phyloP scores from a whole-genome alignment of 495 filamentous ascomycete species.

The Penicillium ochrochloron region DNA sequence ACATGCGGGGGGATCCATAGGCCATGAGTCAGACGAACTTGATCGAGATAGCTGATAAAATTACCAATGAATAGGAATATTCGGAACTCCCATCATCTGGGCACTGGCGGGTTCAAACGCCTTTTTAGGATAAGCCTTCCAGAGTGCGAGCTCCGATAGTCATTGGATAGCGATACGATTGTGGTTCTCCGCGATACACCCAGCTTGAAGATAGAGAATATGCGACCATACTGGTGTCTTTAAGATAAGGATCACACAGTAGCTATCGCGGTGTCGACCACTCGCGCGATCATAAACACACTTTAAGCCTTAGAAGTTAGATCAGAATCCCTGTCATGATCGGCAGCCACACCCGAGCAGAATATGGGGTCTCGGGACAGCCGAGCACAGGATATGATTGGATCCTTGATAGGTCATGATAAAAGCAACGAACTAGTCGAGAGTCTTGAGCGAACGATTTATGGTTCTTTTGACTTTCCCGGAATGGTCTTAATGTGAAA shows the following conservation, averaged over 20 bases:
- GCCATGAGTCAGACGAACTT: not conserved
- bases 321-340: not conserved
- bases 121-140: not conserved
- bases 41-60: not conserved
- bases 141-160: not conserved
- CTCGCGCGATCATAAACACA: not conserved
- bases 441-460: not conserved
- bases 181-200: not conserved
- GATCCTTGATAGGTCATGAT: not conserved
- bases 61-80: not conserved
- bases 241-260: not conserved
- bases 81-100: not conserved
- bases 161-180: not conserved
- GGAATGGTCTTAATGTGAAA: too few species aligned
- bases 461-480: not conserved
- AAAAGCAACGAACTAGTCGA: not conserved
- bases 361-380: not conserved
- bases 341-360: slow-evolving; percentile 1
- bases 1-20: not conserved
- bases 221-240: not conserved
- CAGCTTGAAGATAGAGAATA: not conserved
- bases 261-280: not conserved
- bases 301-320: not conserved
- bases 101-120: not conserved
- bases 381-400: not conserved